Percentiles rank a stretch among this genome's conserved stretches.
Conservation (phyloP, 1,284 basidiomycete genomes). For the Spongiforma sp. region DNA sequence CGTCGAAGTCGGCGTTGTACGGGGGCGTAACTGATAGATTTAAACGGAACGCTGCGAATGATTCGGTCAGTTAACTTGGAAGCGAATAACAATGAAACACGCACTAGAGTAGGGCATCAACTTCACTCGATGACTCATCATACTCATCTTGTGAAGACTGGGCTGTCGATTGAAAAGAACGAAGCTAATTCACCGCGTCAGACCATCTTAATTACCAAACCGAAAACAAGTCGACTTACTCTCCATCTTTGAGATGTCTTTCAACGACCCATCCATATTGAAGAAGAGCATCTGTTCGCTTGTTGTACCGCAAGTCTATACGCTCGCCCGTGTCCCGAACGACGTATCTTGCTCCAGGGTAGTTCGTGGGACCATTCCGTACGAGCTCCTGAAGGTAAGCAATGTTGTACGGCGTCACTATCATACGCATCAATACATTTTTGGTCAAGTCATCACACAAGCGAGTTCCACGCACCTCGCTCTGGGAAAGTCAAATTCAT, state of each 20-base stretch:
- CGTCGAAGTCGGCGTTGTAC: conserved; percentile 98
- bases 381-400: conserved; percentile 94
- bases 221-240: conserved; percentile 60
- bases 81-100: conserved; percentile 37
- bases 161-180: conserved; percentile 99
- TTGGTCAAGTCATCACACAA: neutral
- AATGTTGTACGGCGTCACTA: conserved; percentile 98
- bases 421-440: conserved; percentile 4
- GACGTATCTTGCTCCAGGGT: conserved; percentile 97
- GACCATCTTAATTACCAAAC: neutral
- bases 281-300: conserved; percentile 96
- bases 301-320: conserved; percentile 97
- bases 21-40: conserved; percentile 95
- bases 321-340: conserved; percentile 98
- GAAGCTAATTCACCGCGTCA: conserved; percentile 56
- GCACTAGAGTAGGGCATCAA: conserved; percentile 98
- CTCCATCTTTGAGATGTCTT: conserved; percentile 96
- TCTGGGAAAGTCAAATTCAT: conserved; percentile 99
- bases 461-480: conserved; percentile 63
- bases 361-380: conserved; percentile 94
- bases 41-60: conserved; percentile 82
- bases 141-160: conserved; percentile 99
- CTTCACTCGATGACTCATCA: conserved; percentile 99
- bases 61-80: conserved; percentile 36
- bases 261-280: conserved; percentile 99